Evolutionary conservation across 1,139 yeast genomes (phyloP).

Genomic region (Pichia sp.): DNA sequence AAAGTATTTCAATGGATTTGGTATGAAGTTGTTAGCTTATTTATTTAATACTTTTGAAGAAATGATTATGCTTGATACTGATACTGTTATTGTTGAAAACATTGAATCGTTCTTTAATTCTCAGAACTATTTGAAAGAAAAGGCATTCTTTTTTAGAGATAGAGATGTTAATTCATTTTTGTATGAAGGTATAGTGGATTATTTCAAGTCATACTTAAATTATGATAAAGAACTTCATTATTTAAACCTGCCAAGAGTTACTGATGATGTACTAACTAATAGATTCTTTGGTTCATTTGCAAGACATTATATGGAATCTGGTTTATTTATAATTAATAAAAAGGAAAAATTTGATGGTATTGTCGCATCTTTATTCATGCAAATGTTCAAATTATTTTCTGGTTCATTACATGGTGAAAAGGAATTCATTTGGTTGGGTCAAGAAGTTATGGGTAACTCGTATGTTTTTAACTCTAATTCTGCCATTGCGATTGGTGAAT

Average conservation of each 20-base stretch:
- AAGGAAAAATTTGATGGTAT: constrained; percentile 40
- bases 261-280: constrained; percentile 21
- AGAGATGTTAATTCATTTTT: constrained; percentile 31
- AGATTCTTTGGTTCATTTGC: constrained; percentile 39
- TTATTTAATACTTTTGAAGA: constrained; percentile 46
- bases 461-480: constrained; percentile 43
- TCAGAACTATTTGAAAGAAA: constrained; percentile 29
- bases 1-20: constrained; percentile 36
- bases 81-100: constrained; percentile 44
- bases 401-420: constrained; percentile 47
- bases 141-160: constrained; percentile 38
- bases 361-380: constrained; percentile 38
- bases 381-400: constrained; percentile 28
- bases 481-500: constrained; percentile 49
- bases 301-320: constrained; percentile 53
- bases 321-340: constrained; percentile 44
- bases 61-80: constrained; percentile 48
- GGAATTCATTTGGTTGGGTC: constrained; percentile 59
- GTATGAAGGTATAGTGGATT: constrained; percentile 42
- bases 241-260: constrained; percentile 17
- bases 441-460: constrained; percentile 45
- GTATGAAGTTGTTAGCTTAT: constrained; percentile 44
- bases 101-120: constrained; percentile 31
- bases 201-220: constrained; percentile 41
- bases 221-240: constrained; percentile 25